Evolutionary conservation across 495 filamentous ascomycete species (phyloP), one percentile per base, ranked within the genome.

Genomic region (Tuber brumale): DNA sequence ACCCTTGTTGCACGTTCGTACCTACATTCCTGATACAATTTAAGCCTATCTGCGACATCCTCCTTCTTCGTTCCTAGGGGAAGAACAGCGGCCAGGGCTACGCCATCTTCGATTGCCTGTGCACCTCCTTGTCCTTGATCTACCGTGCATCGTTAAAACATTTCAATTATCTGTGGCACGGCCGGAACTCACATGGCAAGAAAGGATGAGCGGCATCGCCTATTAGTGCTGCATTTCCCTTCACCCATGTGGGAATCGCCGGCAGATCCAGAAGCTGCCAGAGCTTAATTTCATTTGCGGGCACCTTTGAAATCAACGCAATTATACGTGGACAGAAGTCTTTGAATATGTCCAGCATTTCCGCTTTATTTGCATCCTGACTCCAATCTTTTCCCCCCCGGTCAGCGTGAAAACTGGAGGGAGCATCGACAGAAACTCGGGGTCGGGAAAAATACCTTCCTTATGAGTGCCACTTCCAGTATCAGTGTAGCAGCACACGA

Each of bases 131-230:
- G 88, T 3, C 86, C 88, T 81, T 89, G 86, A 72, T 86, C 84
- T 84, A 46, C 57, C 12, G 48, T 35, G 23, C 3, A 72, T 75
- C 74, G 72, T 27, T 51, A 44, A 3, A 46, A 69, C 3, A 42
- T 75, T 35, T 31, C 41, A 42, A 27, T 10, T 12, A 37, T 31
- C 19, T 3, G 1, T 37, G n/a, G 27, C 16, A 44, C 18, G n/a
- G 8, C 12, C 1, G 18, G 9, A 3, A 18, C 72, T 70, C 72
- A 80, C 77, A 80, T 7, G 89, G 88, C 23, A 87, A 78, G 79
- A 91, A 91, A 7, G 89, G 90, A 83, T 92, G 90, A 44, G 88
- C 90, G 0, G 90, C 88, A 84, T 91, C 90, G 1, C 90, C 90
- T 2, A 91, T 27, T 0, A 90, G 82, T 3, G 85, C 88, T 37